A percentile compares a stretch with the other conserved stretches of the same genome.
These are phyloP conservation scores for Plenodomus biglobosus DNA, from an alignment of 2,329 filamentous ascomycete species.

Conservation along the genomic window DNA sequence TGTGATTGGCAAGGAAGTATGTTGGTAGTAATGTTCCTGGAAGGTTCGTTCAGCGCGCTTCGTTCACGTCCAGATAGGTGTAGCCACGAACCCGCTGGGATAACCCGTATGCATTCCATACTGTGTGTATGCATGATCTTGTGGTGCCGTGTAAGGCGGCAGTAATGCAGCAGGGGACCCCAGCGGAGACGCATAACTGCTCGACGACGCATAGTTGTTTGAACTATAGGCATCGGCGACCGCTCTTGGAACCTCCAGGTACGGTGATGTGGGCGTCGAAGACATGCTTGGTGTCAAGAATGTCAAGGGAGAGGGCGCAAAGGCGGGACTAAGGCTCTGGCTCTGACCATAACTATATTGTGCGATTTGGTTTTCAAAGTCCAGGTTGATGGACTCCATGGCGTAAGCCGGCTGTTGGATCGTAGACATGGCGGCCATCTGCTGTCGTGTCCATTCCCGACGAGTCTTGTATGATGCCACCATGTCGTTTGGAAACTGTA, in stretches of 20 bases:
- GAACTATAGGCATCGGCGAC: conserved; percentile 33
- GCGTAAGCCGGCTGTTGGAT: conserved; percentile 42
- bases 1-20: conserved; percentile 30
- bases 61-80: conserved; percentile 47
- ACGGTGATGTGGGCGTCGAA: conserved; percentile 44
- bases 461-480: conserved; percentile 47
- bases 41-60: conserved; percentile 46
- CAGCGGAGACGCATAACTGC: conserved; percentile 43
- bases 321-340: conserved; percentile 49
- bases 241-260: conserved; percentile 50
- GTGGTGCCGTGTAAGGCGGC: conserved; percentile 39
- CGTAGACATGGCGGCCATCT: conserved; percentile 35
- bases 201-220: conserved; percentile 35
- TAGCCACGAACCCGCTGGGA: conserved; percentile 49
- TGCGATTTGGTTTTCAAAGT: conserved; percentile 45
- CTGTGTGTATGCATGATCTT: conserved; percentile 45
- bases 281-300: conserved; percentile 42
- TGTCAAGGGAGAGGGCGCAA: conserved; percentile 50
- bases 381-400: conserved; percentile 44
- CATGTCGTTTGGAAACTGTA: conserved; percentile 51
- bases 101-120: conserved; percentile 46
- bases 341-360: conserved; percentile 47
- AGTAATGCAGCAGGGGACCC: conserved; percentile 40
- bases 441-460: conserved; percentile 45
- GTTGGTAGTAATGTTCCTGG: conserved; percentile 44